These are phyloP conservation scores for Erysimum cheiranthoides DNA, from an alignment of 345 rosid species.

Conservation along the genomic window DNA sequence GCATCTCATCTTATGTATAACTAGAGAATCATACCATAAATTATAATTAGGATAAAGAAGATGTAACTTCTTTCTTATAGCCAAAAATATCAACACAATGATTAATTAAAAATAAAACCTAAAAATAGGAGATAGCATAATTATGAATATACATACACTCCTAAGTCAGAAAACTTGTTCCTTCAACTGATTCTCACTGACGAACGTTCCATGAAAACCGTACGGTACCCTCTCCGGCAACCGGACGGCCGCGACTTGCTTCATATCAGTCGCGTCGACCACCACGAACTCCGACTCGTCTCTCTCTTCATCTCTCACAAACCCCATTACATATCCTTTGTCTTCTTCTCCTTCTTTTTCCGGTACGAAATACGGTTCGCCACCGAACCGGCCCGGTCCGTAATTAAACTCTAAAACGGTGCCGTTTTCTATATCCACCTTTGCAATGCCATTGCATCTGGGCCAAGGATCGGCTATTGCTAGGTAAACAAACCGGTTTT, in stretches of 20 bases:
- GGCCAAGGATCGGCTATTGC: slow-evolving; percentile 91
- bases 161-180: slow-evolving; percentile 46
- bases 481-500: slow-evolving; percentile 63
- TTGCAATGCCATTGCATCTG: slow-evolving; percentile 65
- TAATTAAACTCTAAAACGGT: slow-evolving; percentile 52
- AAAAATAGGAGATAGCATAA: not conserved
- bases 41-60: not conserved
- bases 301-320: slow-evolving; percentile 63
- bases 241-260: slow-evolving; percentile 56
- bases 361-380: slow-evolving; percentile 64
- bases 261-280: slow-evolving; percentile 55
- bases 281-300: slow-evolving; percentile 64
- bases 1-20: not conserved
- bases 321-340: slow-evolving; percentile 63
- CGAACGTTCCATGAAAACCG: slow-evolving; percentile 81
- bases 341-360: slow-evolving; percentile 47
- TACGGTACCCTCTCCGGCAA: slow-evolving; percentile 74
- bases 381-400: slow-evolving; percentile 63
- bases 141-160: not conserved
- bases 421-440: slow-evolving; percentile 59
- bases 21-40: not conserved
- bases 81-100: not conserved
- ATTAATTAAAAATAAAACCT: not conserved
- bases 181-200: slow-evolving; percentile 51
- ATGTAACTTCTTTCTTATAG: not conserved